Evolutionary conservation across 495 filamentous ascomycete genomes (phyloP).

Genomic region (Podospora pseudopauciseta): DNA sequence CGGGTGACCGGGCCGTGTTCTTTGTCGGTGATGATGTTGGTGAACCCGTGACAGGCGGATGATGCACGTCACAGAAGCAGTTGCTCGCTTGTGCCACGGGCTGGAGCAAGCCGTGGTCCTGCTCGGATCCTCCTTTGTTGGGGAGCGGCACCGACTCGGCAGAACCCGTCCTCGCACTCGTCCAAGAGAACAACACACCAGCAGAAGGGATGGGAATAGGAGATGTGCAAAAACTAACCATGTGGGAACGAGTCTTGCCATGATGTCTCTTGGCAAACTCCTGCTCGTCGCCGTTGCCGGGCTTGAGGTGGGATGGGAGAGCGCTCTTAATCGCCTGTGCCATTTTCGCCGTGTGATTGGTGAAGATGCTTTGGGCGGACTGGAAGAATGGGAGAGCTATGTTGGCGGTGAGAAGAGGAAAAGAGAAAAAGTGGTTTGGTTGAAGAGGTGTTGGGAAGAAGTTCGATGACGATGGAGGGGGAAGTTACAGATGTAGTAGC

Average conservation of each 20-base stretch:
- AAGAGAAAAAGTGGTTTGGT: slow-evolving; percentile 9
- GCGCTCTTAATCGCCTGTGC: slow-evolving; percentile 61
- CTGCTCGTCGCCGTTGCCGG: slow-evolving; percentile 51
- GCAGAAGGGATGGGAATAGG: slow-evolving; percentile 6
- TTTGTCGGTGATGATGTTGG: background rate
- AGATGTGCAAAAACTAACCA: slow-evolving; percentile 62
- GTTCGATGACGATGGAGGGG: slow-evolving; percentile 10
- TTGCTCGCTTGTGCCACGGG: slow-evolving; percentile 1
- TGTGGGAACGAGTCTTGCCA: slow-evolving; percentile 91
- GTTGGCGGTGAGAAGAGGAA: background rate
- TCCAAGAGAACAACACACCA: background rate
- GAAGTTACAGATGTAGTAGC: slow-evolving; percentile 10
- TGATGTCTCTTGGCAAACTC: slow-evolving; percentile 70
- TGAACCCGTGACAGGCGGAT: slow-evolving; percentile 6
- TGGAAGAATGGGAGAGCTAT: slow-evolving; percentile 3
- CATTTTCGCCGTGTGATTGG: slow-evolving; percentile 51
- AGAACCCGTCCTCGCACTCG: background rate
- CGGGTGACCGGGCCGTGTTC: background rate
- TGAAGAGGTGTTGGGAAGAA: background rate
- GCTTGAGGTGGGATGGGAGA: slow-evolving; percentile 77
- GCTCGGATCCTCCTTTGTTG: slow-evolving; percentile 1
- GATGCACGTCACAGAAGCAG: slow-evolving; percentile 16
- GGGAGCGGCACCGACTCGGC: background rate
- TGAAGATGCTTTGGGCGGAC: slow-evolving; percentile 2
- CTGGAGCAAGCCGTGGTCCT: background rate